Percentiles rank a stretch among this genome's conserved stretches.
phyloP scores from a whole-genome alignment of 139 green algal species.

The Picochlorum sp. region DNA sequence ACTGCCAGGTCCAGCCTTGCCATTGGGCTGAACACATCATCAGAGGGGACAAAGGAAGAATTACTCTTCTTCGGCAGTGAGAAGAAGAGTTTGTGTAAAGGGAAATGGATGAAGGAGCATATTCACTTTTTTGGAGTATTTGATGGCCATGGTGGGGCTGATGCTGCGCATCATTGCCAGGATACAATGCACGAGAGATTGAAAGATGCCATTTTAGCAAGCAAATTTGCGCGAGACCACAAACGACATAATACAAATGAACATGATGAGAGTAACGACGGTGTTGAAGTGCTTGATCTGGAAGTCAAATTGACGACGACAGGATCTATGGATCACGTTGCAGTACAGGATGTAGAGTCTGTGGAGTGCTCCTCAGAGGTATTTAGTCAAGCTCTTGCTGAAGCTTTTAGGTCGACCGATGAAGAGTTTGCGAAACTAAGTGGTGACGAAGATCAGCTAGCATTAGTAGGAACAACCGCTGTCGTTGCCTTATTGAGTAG shows the following conservation, averaged over 20 bases:
- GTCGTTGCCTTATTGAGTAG: constrained; percentile 65
- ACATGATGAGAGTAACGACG: not conserved
- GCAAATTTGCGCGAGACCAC: constrained; percentile 8
- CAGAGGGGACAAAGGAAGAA: constrained; percentile 2
- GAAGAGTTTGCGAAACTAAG: constrained; percentile 38
- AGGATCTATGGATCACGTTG: not conserved
- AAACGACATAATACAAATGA: too few species aligned
- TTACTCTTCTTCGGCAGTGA: too few species aligned
- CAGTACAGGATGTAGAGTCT: not conserved
- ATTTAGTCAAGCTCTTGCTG: constrained; percentile 37
- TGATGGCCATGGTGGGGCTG: constrained; percentile 68
- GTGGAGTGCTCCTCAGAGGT: constrained; percentile 17
- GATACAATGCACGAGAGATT: constrained; percentile 50
- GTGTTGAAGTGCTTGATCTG: not conserved
- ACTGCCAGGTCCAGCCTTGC: not conserved
- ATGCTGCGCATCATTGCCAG: constrained; percentile 56
- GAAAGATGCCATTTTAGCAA: constrained; percentile 32
- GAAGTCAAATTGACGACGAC: not conserved
- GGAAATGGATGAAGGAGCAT: constrained; percentile 21
- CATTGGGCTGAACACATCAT: too few species aligned
- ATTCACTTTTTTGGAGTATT: constrained; percentile 78
- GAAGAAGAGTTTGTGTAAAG: not conserved
- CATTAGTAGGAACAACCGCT: constrained; percentile 72
- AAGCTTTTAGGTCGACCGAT: constrained; percentile 46
- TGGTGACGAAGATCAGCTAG: constrained; percentile 30